These are phyloP conservation scores for Flaveria sonorensis DNA, from an alignment of 129 eudicot genomes.

Conservation along the genomic window DNA sequence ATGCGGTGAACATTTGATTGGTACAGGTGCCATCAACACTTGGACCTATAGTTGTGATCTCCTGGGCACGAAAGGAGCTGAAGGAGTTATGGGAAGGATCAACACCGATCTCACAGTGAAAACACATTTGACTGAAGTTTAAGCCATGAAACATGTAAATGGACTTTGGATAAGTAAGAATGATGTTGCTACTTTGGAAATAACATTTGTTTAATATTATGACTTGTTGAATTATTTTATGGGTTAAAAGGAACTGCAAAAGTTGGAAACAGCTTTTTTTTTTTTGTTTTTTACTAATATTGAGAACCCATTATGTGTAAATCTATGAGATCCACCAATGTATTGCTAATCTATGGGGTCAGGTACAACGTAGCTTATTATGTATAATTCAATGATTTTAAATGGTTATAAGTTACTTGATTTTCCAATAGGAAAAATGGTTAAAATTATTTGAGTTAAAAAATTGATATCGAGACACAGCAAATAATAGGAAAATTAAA, in stretches of 20 bases:
- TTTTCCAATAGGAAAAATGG: neutral
- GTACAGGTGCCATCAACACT: slow-evolving; percentile 87
- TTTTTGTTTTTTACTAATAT: no score
- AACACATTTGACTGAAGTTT: slow-evolving; percentile 58
- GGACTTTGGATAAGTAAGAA: slow-evolving; percentile 35
- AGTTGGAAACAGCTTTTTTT: neutral
- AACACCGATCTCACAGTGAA: slow-evolving; percentile 49
- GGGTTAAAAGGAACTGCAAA: slow-evolving; percentile 6
- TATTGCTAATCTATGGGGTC: neutral
- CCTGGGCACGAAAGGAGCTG: slow-evolving; percentile 88
- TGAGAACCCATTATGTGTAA: neutral
- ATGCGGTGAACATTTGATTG: slow-evolving; percentile 7
- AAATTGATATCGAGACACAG: neutral
- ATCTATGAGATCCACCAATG: neutral
- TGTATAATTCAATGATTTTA: neutral
- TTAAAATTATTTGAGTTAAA: neutral
- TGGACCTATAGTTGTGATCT: slow-evolving; percentile 67
- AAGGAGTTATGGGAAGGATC: slow-evolving; percentile 94
- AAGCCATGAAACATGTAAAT: slow-evolving; percentile 47
- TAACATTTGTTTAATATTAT: slow-evolving; percentile 34
- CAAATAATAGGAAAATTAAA: no score
- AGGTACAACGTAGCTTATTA: neutral
- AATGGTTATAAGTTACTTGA: neutral
- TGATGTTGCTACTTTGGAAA: slow-evolving; percentile 19
- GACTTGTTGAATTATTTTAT: slow-evolving; percentile 20